Percentiles rank a stretch among this genome's conserved stretches.
Conservation (phyloP, 331 rosid genomes). For the Rhamnella rubrinervis region DNA sequence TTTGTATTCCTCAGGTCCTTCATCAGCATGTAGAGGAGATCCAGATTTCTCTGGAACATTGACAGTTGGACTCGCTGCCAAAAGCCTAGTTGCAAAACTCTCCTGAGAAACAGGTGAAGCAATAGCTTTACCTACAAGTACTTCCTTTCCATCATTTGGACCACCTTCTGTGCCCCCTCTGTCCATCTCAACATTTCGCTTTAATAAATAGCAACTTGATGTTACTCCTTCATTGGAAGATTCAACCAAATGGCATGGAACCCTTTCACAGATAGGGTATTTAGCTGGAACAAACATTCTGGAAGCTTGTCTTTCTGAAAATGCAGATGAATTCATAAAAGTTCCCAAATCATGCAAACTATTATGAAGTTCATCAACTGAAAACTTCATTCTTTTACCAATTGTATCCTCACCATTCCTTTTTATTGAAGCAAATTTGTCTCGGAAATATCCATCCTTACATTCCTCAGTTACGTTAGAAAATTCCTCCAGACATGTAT, state of each 20-base stretch:
- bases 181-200: slow-evolving; percentile 43
- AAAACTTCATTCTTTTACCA: slow-evolving; percentile 62
- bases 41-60: slow-evolving; percentile 43
- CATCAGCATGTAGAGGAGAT: slow-evolving; percentile 56
- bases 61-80: slow-evolving; percentile 47
- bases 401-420: slow-evolving; percentile 43
- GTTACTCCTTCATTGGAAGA: slow-evolving; percentile 71
- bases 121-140: slow-evolving; percentile 40
- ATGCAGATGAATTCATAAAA: slow-evolving; percentile 31
- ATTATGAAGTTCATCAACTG: slow-evolving; percentile 49
- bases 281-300: slow-evolving; percentile 29
- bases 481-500: slow-evolving; percentile 40
- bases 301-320: slow-evolving; percentile 41
- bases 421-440: slow-evolving; percentile 35
- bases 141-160: slow-evolving; percentile 48
- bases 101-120: slow-evolving; percentile 93
- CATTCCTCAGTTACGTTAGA: slow-evolving; percentile 37
- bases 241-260: slow-evolving; percentile 69
- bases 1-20: slow-evolving; percentile 35
- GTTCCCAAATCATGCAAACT: slow-evolving; percentile 42
- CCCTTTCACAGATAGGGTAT: slow-evolving; percentile 40
- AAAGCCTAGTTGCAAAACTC: slow-evolving; percentile 73
- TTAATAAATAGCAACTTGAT: slow-evolving; percentile 67
- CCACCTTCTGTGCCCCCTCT: slow-evolving; percentile 27
- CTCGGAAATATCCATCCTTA: slow-evolving; percentile 43